A percentile compares a stretch with the other conserved stretches of the same genome.
Evolutionary conservation across 1,139 yeast species (phyloP).

Genomic region (Sugiyamaella neomexicana): DNA sequence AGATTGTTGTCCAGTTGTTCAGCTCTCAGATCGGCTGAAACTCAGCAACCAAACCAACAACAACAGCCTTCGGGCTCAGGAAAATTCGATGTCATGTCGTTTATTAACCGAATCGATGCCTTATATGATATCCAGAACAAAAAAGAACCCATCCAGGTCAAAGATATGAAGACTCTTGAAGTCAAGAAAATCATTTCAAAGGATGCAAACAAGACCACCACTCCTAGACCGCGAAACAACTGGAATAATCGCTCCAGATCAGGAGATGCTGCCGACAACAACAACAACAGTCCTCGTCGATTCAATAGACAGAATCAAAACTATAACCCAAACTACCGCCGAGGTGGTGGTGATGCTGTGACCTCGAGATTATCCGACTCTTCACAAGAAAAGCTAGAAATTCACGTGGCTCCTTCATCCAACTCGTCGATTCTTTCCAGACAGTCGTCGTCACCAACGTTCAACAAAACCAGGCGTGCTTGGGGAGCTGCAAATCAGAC

Average conservation of each 20-base stretch:
- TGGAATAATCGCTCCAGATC: neutral
- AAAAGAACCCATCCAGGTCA: constrained; percentile 21
- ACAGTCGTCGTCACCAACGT: constrained; percentile 1
- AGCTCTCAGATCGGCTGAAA: neutral
- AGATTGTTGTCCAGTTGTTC: neutral
- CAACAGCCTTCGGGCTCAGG: constrained; percentile 3
- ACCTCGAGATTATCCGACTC: constrained; percentile 1
- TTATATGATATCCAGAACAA: constrained; percentile 31
- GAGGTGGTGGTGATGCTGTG: neutral
- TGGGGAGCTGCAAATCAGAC: constrained; percentile 17
- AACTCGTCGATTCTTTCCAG: constrained; percentile 8
- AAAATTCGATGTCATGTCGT: constrained; percentile 32
- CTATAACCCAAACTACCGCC: neutral
- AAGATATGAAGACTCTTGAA: constrained; percentile 6
- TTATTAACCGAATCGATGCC: constrained; percentile 35
- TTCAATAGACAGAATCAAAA: constrained; percentile 2
- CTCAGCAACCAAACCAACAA: neutral
- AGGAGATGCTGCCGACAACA: neutral
- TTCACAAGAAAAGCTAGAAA: constrained; percentile 25
- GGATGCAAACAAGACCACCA: neutral
- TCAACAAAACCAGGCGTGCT: constrained; percentile 6
- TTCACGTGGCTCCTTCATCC: constrained; percentile 25
- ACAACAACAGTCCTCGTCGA: neutral
- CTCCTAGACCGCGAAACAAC: neutral
- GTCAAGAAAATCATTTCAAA: neutral